phyloP scores from a whole-genome alignment of 164 flowering plant species.

The Annona cherimola region DNA sequence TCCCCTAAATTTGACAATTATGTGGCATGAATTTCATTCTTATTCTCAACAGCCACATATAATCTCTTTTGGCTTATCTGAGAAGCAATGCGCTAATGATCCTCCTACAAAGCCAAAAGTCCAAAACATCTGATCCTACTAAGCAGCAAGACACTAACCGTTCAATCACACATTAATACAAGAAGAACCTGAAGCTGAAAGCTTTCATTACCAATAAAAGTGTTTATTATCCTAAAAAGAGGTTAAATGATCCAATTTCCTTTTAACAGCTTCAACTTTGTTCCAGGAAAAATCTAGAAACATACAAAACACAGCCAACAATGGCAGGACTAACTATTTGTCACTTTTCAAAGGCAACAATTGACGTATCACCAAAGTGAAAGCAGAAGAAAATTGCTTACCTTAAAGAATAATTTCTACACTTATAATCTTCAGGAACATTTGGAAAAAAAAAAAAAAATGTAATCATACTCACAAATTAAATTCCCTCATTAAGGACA shows the following conservation, averaged over 20 bases:
- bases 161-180: too few relatives aligned
- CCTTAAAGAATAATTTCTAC: not conserved
- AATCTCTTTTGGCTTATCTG: not conserved
- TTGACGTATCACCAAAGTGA: too few relatives aligned
- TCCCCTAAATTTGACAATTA: not conserved
- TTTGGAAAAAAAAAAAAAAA: not conserved
- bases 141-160: too few relatives aligned
- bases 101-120: not conserved
- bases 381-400: not conserved
- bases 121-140: not conserved
- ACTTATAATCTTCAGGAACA: not conserved
- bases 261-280: not conserved
- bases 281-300: too few relatives aligned
- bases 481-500: not conserved
- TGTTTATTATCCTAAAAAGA: too few relatives aligned
- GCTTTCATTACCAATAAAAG: too few relatives aligned
- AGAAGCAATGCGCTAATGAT: not conserved
- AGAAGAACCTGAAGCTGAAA: too few relatives aligned
- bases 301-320: too few relatives aligned
- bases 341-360: too few relatives aligned
- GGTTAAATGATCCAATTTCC: not conserved
- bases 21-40: not conserved
- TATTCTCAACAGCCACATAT: not conserved
- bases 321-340: too few relatives aligned
- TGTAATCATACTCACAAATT: not conserved